Percentiles rank a stretch among this genome's conserved stretches.
These are phyloP conservation scores for Lactarius indigo DNA, from an alignment of 768 basidiomycete species.

Conservation along the genomic window DNA sequence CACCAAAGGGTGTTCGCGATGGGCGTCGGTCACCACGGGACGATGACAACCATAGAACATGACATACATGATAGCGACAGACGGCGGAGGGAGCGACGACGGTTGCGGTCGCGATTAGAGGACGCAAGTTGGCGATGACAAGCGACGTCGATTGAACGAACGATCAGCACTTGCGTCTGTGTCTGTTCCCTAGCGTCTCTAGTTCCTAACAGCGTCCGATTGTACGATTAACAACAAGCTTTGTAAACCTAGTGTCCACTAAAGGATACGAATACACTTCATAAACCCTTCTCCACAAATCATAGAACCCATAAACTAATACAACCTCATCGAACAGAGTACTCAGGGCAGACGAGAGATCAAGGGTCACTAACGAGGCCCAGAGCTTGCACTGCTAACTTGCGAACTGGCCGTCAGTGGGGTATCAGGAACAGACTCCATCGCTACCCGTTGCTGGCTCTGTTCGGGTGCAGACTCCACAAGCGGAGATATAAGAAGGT, in stretches of 20 bases:
- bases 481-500: neutral
- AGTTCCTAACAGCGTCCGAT: neutral
- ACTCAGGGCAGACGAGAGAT: neutral
- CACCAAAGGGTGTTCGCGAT: conserved; percentile 26
- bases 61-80: conserved; percentile 6
- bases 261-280: neutral
- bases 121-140: conserved; percentile 26
- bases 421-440: conserved; percentile 13
- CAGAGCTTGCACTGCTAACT: neutral
- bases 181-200: neutral
- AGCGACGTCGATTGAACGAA: conserved; percentile 29
- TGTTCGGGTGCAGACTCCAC: neutral
- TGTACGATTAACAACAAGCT: neutral
- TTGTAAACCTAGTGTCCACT: neutral
- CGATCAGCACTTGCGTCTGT: neutral
- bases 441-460: neutral
- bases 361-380: neutral
- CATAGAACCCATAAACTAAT: neutral
- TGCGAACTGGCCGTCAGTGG: conserved; percentile 15
- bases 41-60: conserved; percentile 21
- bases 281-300: neutral
- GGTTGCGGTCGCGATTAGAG: conserved; percentile 31
- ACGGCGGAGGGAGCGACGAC: conserved; percentile 20
- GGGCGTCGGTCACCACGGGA: conserved; percentile 28
- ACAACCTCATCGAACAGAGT: neutral